A percentile compares a stretch with the other conserved stretches of the same genome.
Evolutionary conservation across 1,139 yeast genomes (phyloP).

Genomic region (Pichia sp.): DNA sequence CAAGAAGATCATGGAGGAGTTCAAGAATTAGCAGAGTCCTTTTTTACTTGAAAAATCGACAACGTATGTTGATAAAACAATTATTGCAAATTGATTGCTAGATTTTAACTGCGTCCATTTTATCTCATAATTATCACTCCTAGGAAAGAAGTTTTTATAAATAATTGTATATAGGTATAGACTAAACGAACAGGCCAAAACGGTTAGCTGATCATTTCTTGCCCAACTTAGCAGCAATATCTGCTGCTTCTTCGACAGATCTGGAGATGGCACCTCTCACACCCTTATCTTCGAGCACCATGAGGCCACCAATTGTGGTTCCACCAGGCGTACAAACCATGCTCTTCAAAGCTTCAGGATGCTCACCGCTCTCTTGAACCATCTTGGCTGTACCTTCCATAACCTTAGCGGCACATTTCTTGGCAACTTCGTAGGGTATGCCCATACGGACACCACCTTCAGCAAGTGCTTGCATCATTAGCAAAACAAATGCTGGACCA

Average conservation of each 20-base stretch:
- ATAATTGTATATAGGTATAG: constrained; percentile 1
- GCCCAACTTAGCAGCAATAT: constrained; percentile 74
- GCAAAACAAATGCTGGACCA: constrained; percentile 90
- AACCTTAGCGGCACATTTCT: constrained; percentile 90
- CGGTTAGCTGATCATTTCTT: constrained; percentile 43
- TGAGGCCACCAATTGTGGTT: constrained; percentile 92
- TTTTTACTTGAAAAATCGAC: not conserved
- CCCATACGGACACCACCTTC: constrained; percentile 98
- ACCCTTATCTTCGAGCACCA: constrained; percentile 88
- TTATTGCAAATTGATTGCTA: not conserved
- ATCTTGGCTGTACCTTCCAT: constrained; percentile 95
- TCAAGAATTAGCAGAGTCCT: constrained; percentile 12
- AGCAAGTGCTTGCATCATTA: constrained; percentile 85
- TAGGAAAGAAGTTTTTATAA: not conserved
- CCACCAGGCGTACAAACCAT: constrained; percentile 98
- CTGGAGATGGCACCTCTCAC: constrained; percentile 83
- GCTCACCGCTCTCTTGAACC: constrained; percentile 79
- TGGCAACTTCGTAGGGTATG: constrained; percentile 78
- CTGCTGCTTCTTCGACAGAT: constrained; percentile 88
- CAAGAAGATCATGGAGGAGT: constrained; percentile 30
- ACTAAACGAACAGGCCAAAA: not conserved
- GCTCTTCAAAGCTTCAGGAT: constrained; percentile 87
- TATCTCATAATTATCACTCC: not conserved
- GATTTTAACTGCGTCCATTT: not conserved
- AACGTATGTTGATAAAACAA: too few relatives aligned